A percentile compares a stretch with the other conserved stretches of the same genome.
These are phyloP conservation scores for Dothistroma pini DNA, from an alignment of 2,329 filamentous ascomycete species.

Conservation along the genomic window DNA sequence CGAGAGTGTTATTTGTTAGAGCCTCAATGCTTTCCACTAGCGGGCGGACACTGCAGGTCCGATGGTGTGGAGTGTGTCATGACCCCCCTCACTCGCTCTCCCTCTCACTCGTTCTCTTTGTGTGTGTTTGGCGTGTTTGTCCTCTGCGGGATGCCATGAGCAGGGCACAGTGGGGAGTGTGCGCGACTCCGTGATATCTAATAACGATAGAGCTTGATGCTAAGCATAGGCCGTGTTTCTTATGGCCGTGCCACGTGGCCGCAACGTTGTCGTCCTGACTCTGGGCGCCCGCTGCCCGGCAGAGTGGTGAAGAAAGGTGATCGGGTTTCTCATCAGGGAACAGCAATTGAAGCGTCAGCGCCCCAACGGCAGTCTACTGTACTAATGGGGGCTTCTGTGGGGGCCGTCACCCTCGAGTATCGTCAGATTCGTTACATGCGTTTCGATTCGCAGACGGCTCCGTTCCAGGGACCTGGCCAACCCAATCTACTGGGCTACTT, in stretches of 20 bases:
- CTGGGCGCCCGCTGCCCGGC: background rate
- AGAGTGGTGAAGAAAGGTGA: background rate
- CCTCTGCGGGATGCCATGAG: background rate
- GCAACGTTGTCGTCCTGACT: background rate
- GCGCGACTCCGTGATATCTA: conserved; percentile 1
- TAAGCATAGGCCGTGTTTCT: background rate
- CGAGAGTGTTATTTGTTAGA: background rate
- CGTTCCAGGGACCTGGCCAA: background rate
- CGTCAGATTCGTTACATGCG: background rate
- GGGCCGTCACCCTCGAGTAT: background rate
- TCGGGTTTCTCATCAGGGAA: background rate
- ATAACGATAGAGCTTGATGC: background rate
- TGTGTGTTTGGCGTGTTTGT: background rate
- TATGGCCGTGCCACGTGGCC: conserved; percentile 1
- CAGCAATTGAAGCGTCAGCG: background rate
- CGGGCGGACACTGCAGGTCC: conserved; percentile 5
- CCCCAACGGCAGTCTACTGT: too few relatives aligned
- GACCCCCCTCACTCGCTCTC: conserved; percentile 6
- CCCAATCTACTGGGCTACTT: background rate
- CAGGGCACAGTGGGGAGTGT: background rate
- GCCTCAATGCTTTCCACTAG: conserved; percentile 3
- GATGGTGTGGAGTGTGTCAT: background rate
- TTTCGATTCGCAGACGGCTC: background rate
- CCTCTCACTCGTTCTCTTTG: background rate
- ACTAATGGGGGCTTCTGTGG: too few relatives aligned